These are phyloP conservation scores for Coemansia sp. DNA, from an alignment of 192 early-diverging fungal species.

Conservation along the genomic window DNA sequence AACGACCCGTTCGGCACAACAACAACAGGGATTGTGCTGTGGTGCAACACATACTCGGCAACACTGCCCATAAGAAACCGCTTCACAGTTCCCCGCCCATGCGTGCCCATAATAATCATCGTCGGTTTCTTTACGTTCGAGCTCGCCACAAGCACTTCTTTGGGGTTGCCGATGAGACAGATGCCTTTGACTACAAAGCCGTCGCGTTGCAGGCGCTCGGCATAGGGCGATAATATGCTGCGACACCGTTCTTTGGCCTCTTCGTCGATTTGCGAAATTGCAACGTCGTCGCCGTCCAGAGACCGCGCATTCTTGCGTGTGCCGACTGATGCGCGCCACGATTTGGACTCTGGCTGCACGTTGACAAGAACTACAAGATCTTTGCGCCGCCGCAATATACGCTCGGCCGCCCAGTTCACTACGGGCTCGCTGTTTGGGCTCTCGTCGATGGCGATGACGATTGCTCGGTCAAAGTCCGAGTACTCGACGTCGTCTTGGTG, in stretches of 20 bases:
- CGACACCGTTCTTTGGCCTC: constrained; percentile 51
- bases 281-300: constrained; percentile 1
- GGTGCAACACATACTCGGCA: constrained; percentile 66
- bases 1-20: constrained; percentile 58
- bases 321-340: constrained; percentile 11
- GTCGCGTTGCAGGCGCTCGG: constrained; percentile 46
- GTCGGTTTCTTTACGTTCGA: constrained; percentile 58
- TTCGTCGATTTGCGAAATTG: constrained; percentile 31
- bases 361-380: constrained; percentile 51
- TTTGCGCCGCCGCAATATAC: constrained; percentile 47
- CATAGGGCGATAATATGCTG: constrained; percentile 39
- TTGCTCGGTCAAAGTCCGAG: constrained; percentile 54
- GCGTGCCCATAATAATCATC: constrained; percentile 69
- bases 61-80: constrained; percentile 68
- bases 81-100: constrained; percentile 65
- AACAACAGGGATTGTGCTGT: constrained; percentile 65
- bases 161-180: constrained; percentile 52
- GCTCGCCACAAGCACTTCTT: constrained; percentile 52
- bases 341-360: constrained; percentile 50
- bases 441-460: constrained; percentile 47
- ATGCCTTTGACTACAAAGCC: constrained; percentile 54
- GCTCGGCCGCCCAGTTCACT: constrained; percentile 48
- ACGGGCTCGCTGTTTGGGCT: constrained; percentile 45
- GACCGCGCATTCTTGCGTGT: constrained; percentile 2
- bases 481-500: constrained; percentile 54